Evolutionary conservation across 177 flowering plant species (phyloP).

Genomic region (Vitis hybrid): DNA sequence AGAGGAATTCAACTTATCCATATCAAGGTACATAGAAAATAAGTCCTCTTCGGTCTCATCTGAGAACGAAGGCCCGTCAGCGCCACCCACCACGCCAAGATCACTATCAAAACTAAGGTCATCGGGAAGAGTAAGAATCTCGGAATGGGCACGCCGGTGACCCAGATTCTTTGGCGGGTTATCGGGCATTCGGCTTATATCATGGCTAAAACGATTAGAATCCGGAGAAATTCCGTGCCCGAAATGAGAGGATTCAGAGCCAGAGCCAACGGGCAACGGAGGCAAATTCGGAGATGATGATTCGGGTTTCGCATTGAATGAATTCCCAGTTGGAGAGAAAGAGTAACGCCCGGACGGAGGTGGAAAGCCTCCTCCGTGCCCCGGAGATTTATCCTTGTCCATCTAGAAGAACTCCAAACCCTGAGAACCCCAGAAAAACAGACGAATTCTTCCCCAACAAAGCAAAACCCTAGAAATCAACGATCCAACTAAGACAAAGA

Average conservation of each 20-base stretch:
- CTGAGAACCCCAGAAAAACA: background rate
- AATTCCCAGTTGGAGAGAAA: conserved; percentile 37
- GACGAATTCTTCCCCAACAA: too few relatives aligned
- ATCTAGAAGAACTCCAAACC: conserved; percentile 20
- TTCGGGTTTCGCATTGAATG: conserved; percentile 48
- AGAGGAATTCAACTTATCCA: conserved; percentile 79
- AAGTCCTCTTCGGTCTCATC: conserved; percentile 95
- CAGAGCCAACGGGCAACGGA: conserved; percentile 31
- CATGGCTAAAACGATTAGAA: conserved; percentile 67
- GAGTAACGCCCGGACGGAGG: conserved; percentile 58
- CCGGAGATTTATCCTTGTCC: conserved; percentile 63
- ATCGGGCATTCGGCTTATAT: conserved; percentile 90
- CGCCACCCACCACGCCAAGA: conserved; percentile 83
- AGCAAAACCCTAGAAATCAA: too few relatives aligned
- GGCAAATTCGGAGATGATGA: conserved; percentile 40
- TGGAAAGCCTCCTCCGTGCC: conserved; percentile 49
- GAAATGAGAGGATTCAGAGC: conserved; percentile 36
- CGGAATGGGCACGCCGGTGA: conserved; percentile 97
- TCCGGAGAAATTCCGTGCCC: conserved; percentile 36
- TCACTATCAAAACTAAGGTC: conserved; percentile 93
- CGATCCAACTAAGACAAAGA: too few relatives aligned
- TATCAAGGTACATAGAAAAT: conserved; percentile 83
- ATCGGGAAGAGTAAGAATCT: conserved; percentile 91
- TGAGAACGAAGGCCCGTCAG: conserved; percentile 79
- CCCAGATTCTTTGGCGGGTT: conserved; percentile 76